Conservation (phyloP, 257 asterid genomes). For the Echites panduratus region DNA sequence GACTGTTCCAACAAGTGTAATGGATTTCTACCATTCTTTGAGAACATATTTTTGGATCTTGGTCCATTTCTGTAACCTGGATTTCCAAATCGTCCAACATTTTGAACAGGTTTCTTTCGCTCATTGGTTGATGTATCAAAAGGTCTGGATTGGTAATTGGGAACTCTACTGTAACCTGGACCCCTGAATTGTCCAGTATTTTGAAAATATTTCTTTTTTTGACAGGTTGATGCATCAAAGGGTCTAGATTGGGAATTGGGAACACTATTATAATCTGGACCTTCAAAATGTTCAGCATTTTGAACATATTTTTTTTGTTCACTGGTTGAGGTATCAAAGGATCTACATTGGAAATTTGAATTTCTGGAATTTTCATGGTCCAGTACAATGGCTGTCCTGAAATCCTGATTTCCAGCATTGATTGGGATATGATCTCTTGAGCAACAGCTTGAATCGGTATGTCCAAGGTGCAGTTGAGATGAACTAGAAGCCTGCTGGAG, state of each 20-base stretch:
- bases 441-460: constrained; percentile 9
- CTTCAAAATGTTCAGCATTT: not conserved
- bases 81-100: not conserved
- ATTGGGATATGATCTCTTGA: constrained; percentile 6
- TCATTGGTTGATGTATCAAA: not conserved
- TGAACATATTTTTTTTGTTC: not conserved
- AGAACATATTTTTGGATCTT: not conserved
- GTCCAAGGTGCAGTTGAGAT: not conserved
- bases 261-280: not conserved
- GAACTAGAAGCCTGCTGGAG: not conserved
- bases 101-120: not conserved
- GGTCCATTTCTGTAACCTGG: not conserved
- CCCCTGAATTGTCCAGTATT: not conserved
- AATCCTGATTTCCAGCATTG: not conserved
- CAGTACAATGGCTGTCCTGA: not conserved
- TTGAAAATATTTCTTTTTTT: not conserved
- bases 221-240: constrained; percentile 2
- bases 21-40: not conserved
- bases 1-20: not conserved
- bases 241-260: not conserved
- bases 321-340: not conserved
- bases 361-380: not conserved
- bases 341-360: not conserved
- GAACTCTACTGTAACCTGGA: not conserved
- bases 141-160: not conserved